These are phyloP conservation scores for Candida berthetii DNA, from an alignment of 805 yeast species.

Conservation along the genomic window DNA sequence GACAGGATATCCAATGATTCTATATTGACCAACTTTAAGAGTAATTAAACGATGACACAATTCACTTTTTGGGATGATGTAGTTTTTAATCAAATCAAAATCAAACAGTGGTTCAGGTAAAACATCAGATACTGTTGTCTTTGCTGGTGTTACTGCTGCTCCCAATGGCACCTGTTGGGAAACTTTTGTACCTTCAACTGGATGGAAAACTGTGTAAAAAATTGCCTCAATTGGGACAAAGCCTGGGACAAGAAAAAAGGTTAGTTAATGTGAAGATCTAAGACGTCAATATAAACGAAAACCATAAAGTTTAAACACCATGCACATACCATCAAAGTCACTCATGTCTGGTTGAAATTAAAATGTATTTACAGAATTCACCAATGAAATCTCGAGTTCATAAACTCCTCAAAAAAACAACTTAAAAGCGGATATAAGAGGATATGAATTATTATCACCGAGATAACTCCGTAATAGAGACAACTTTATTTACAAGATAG, in stretches of 20 bases:
- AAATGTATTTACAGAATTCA: no score
- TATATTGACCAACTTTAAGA: conserved; percentile 59
- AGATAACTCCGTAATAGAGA: no score
- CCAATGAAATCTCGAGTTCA: no score
- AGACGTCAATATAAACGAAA: neutral
- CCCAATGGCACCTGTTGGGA: conserved; percentile 87
- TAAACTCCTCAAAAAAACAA: no score
- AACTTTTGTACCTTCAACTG: conserved; percentile 92
- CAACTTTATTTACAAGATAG: no score
- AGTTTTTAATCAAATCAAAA: conserved; percentile 84
- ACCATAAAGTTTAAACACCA: neutral
- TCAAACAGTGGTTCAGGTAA: conserved; percentile 45
- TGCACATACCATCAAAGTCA: conserved; percentile 1
- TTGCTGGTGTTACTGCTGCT: conserved; percentile 37
- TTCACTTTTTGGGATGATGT: conserved; percentile 89
- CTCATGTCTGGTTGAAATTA: neutral
- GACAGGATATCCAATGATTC: conserved; percentile 86
- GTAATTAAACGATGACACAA: conserved; percentile 79
- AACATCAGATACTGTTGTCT: conserved; percentile 22
- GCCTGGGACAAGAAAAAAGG: conserved; percentile 31
- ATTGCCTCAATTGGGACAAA: conserved; percentile 86
- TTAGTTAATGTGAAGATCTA: neutral
- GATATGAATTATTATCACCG: no score
- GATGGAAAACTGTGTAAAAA: conserved; percentile 90
- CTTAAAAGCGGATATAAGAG: no score